Percentiles rank a stretch among this genome's conserved stretches.
These are phyloP conservation scores for Athelia psychrophila DNA, from an alignment of 1,284 basidiomycete species.

Conservation along the genomic window DNA sequence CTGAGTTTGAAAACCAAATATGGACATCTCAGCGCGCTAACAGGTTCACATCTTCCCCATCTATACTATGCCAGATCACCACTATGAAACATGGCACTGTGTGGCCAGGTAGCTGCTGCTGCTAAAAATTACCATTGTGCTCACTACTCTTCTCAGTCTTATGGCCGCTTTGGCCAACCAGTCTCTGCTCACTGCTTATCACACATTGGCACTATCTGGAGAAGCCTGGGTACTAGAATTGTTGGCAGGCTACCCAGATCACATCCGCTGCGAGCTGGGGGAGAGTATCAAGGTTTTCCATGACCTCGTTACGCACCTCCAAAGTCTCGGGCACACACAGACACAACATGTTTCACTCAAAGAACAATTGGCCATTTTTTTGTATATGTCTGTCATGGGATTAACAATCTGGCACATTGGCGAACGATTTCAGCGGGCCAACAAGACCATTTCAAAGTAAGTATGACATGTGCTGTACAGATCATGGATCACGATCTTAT, in stretches of 20 bases:
- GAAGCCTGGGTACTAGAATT: constrained; percentile 17
- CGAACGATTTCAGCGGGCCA: constrained; percentile 21
- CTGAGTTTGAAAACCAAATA: too few species aligned
- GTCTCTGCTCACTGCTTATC: neutral
- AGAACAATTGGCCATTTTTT: constrained; percentile 24
- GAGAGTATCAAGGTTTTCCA: constrained; percentile 15
- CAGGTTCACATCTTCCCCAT: too few species aligned
- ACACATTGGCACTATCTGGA: constrained; percentile 14
- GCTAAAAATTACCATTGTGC: too few species aligned
- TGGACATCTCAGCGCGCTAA: too few species aligned
- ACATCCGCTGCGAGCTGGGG: constrained; percentile 12
- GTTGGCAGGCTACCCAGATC: constrained; percentile 12
- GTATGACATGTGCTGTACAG: neutral
- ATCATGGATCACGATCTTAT: neutral
- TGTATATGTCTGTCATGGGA: constrained; percentile 15
- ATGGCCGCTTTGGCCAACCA: too few species aligned
- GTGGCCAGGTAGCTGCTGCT: too few species aligned
- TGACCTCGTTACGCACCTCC: constrained; percentile 10
- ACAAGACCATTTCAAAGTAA: constrained; percentile 24
- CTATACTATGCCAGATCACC: too few species aligned
- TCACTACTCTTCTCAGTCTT: too few species aligned
- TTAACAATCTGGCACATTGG: constrained; percentile 11
- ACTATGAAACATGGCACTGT: too few species aligned
- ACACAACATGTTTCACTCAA: constrained; percentile 13
- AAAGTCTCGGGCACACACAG: neutral